phyloP scores from a whole-genome alignment of 2,329 filamentous ascomycete genomes.

The Colletotrichum chrysophilum region DNA sequence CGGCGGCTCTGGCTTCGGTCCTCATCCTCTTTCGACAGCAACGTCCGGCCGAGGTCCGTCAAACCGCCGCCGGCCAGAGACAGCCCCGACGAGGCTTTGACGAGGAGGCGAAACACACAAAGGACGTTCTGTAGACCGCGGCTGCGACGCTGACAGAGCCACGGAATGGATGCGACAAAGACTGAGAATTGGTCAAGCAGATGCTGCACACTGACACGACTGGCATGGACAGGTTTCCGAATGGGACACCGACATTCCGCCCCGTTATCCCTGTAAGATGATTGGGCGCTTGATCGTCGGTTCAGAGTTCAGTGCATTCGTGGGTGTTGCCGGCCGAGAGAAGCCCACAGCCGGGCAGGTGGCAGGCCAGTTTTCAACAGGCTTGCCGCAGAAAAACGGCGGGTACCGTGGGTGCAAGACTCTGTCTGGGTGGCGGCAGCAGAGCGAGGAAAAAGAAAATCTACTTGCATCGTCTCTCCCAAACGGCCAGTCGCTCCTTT shows the following conservation, averaged over 20 bases:
- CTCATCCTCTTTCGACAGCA: slow-evolving; percentile 2
- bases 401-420: neutral
- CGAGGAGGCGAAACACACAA: slow-evolving; percentile 5
- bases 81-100: neutral
- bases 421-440: neutral
- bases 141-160: neutral
- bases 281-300: slow-evolving; percentile 7
- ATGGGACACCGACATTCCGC: slow-evolving; percentile 11
- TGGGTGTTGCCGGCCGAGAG: neutral
- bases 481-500: neutral
- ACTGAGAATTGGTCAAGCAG: neutral
- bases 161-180: neutral
- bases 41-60: slow-evolving; percentile 14
- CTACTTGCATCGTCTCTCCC: neutral
- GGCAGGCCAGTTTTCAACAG: neutral
- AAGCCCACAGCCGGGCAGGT: neutral
- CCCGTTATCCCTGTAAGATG: slow-evolving; percentile 19
- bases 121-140: neutral
- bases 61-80: neutral
- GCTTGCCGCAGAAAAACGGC: neutral
- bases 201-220: neutral
- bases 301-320: neutral
- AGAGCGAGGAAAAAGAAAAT: neutral
- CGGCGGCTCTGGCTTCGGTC: neutral
- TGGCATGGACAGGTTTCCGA: neutral